Evolutionary conservation across 805 yeast species (phyloP), one percentile per base, ranked within the genome.

Genomic region (Pichia sporocuriosa): DNA sequence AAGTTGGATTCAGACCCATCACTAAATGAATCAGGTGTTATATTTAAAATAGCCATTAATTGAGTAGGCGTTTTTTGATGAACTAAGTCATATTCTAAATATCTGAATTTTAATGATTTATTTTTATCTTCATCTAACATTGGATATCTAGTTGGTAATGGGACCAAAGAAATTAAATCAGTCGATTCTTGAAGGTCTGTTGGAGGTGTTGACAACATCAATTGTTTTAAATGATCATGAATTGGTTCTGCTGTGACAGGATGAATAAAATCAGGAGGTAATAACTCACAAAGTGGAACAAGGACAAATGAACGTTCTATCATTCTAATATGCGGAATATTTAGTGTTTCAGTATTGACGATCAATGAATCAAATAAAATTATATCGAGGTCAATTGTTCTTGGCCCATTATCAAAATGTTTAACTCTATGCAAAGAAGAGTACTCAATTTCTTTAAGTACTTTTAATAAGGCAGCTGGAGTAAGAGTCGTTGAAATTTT

Each of bases 11-110:
- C 55, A 1, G 93, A 87, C 2, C 96, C 97, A 61, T 93, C 98
- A 33, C 95, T 84, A 58, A 93, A 93, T 2, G 96, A 88, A 61
- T 93, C 97, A 0, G 97, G 96, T 0, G 98, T 93, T 17, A 83
- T 72, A 54, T 93, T 93, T 48, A 93, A 62, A 36, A 93, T 81
- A 1, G 87, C 93, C 98, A 93, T 93, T 33, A 88, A 57, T 39
- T 70, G 62, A 0, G 97, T 86, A n/a, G 63, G 65, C 6, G 67
- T 57, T 4, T 65, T 59, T 32, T 69, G 62, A 16, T 63, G 58
- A 19, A 68, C 46, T 3, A 72, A 66, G 53, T 79, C 82, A 50
- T 73, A 70, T 26, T 59, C 59, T 34, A 70, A 48, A 35, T 56
- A 57, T 23, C 56, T 21, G 58, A 58, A 33, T 53, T 35, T 39